Base-by-base conservation (phyloP, 1,284 basidiomycete genomes). In the Xerocomus minutiporus region DNA sequence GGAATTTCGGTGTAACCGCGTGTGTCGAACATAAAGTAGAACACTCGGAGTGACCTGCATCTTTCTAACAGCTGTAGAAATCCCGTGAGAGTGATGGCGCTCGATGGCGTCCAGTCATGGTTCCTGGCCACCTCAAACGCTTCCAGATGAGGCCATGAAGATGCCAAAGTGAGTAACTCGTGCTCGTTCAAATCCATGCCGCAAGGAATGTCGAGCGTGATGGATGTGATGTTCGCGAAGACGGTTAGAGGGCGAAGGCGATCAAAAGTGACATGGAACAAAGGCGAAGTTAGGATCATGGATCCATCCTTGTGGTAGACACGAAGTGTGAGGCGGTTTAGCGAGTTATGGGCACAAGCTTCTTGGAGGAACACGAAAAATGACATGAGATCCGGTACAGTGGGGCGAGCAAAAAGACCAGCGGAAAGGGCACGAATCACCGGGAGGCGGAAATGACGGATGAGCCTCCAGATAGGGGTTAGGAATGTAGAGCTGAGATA, bases 91-190 rank as follows among this genome's bases (percentile, higher is more conserved):
- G 55, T 61, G 47, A 63, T 47, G 1, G 25, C 48, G 3, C 59
- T 58, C 3, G 50, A 55, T 23, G 26, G 0, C 2, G 45, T 36
- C 48, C 54, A 60, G 26, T 46, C 49, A n/a, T n/a, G 15, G 2
- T 41, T 1, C 1, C 8, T 1, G 7, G 31, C 36, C n/a, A 60
- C 34, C 4, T 38, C 12, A 4, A 61, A 48, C 3, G 0, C 3
- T 35, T 52, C 48, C 35, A 63, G 15, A 12, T n/a, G 44, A 1
- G 61, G 53, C 59, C 61, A 63, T 5, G 51, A 61, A 8, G 59
- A 59, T 34, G 47, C 56, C 25, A 63, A 50, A n/a, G 13, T 12
- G 4, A 63, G 46, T 4, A 63, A 46, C 20, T 52, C 49, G 20
- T 20, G 17, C 39, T 56, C 56, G 11, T 41, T 47, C 39, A 61